Evolutionary conservation across 169 alveolate species (phyloP).

Genomic region (Plasmodium vivax): DNA sequence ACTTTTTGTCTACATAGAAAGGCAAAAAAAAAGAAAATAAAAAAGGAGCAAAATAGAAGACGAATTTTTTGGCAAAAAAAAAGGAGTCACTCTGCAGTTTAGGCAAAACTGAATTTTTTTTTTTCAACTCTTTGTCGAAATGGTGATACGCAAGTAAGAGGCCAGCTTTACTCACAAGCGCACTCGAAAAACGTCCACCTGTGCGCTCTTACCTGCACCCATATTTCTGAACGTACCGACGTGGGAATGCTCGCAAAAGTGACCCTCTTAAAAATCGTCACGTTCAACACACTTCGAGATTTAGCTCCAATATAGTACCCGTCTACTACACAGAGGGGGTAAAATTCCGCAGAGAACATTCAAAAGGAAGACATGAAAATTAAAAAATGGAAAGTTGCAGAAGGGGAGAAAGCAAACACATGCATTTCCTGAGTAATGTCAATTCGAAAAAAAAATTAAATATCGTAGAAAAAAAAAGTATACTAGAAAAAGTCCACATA

Average conservation of each 20-base stretch:
- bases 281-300: not conserved
- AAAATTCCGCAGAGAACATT: slow-evolving; percentile 1
- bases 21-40: not conserved
- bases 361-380: slow-evolving; percentile 1
- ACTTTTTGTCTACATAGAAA: not conserved
- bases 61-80: not conserved
- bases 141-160: not conserved
- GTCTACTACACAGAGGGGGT: not conserved
- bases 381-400: slow-evolving; percentile 5
- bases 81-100: not conserved
- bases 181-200: not conserved
- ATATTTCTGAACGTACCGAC: not conserved
- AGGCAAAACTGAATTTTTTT: not conserved
- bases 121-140: not conserved
- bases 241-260: not conserved
- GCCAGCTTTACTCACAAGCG: not conserved
- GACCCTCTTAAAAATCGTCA: not conserved
- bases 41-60: not conserved
- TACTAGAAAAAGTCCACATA: slow-evolving; percentile 55
- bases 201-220: slow-evolving; percentile 1
- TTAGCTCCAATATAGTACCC: not conserved
- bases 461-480: slow-evolving; percentile 19
- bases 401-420: slow-evolving; percentile 25
- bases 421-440: slow-evolving; percentile 1
- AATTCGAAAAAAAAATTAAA: slow-evolving; percentile 34